Percentiles rank a stretch among this genome's conserved stretches.
These are phyloP conservation scores for Linanthus parryae DNA, from an alignment of 148 eudicot species.

Conservation along the genomic window DNA sequence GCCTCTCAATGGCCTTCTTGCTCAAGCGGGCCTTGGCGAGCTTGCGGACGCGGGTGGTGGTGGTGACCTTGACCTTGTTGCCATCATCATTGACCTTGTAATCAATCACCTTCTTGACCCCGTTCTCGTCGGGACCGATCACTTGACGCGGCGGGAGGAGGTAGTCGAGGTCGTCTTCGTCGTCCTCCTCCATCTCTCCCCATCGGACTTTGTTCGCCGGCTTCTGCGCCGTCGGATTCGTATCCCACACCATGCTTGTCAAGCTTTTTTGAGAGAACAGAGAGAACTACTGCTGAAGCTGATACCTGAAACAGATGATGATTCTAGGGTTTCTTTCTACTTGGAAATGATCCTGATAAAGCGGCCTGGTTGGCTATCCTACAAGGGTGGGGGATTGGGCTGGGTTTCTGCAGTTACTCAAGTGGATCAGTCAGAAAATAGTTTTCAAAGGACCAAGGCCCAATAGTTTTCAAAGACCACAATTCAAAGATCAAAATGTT, in stretches of 20 bases:
- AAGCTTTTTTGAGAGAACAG: no score
- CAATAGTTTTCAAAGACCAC: no score
- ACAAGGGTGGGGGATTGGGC: no score
- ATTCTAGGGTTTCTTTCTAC: constrained; percentile 2
- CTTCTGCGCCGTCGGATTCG: background rate
- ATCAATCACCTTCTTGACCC: constrained; percentile 49
- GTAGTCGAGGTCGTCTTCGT: constrained; percentile 43
- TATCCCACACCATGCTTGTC: constrained; percentile 12
- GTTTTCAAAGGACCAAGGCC: no score
- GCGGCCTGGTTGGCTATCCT: no score
- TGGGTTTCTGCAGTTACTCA: no score
- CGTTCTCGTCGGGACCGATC: constrained; percentile 55
- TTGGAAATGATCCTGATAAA: no score
- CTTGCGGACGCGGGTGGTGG: constrained; percentile 54
- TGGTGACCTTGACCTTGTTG: constrained; percentile 48
- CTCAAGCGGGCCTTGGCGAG: constrained; percentile 55
- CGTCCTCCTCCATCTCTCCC: constrained; percentile 63
- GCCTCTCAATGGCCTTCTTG: constrained; percentile 52
- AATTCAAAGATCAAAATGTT: no score
- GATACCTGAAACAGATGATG: background rate
- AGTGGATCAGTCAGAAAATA: no score
- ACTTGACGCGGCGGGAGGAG: constrained; percentile 56
- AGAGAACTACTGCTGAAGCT: background rate
- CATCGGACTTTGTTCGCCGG: constrained; percentile 38
- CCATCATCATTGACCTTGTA: constrained; percentile 54